phyloP scores from a whole-genome alignment of 2,329 filamentous ascomycete species.

The Onygenales sp. region DNA sequence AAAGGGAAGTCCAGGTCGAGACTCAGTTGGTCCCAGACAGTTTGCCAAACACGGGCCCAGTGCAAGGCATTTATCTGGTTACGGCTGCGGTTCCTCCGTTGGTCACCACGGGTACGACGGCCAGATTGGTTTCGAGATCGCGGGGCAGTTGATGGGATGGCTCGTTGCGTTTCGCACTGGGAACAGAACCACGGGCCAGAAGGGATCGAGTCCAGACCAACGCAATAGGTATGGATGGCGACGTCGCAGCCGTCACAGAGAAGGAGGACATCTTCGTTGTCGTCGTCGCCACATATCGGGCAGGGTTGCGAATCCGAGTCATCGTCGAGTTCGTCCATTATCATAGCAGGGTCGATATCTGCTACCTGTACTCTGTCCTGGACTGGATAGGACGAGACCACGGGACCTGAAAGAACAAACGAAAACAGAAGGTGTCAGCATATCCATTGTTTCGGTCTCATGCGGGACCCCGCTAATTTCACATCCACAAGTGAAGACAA shows the following conservation, averaged over 20 bases:
- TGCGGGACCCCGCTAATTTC: neutral
- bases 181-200: constrained; percentile 83
- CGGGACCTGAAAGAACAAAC: constrained; percentile 36
- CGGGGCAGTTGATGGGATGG: constrained; percentile 23
- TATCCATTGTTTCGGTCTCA: neutral
- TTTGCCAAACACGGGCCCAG: constrained; percentile 79
- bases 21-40: constrained; percentile 69
- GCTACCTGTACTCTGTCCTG: constrained; percentile 59
- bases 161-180: constrained; percentile 53
- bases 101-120: constrained; percentile 38
- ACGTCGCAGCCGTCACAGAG: constrained; percentile 88
- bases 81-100: constrained; percentile 29
- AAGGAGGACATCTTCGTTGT: constrained; percentile 75
- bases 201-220: constrained; percentile 70
- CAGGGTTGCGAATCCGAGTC: constrained; percentile 63
- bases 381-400: constrained; percentile 49
- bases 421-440: neutral
- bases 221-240: constrained; percentile 84
- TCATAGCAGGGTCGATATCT: constrained; percentile 67
- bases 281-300: constrained; percentile 70
- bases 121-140: constrained; percentile 36
- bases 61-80: constrained; percentile 41
- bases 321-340: constrained; percentile 60
- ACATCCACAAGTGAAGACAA: neutral
- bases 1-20: constrained; percentile 81